Conservation (phyloP, 306 rosid genomes). For the Rosa persica region DNA sequence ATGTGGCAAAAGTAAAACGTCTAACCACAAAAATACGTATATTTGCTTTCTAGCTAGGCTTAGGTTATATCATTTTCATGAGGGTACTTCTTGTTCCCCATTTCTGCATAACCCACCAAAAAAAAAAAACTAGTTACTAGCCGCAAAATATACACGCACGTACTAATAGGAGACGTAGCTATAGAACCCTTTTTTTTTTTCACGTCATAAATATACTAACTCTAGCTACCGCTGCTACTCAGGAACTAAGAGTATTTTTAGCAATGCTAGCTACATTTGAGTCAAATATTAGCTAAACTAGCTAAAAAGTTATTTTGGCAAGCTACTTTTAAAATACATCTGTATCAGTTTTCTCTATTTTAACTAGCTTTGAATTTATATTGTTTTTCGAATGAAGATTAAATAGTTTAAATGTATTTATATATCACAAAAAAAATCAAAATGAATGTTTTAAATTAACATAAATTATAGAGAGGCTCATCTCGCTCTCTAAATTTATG, state of each 20-base stretch:
- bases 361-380: no score
- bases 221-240: background rate
- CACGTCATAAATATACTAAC: background rate
- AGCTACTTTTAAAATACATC: no score
- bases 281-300: no score
- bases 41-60: background rate
- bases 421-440: no score
- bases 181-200: background rate
- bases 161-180: background rate
- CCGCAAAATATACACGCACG: background rate
- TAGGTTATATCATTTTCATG: background rate
- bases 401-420: no score
- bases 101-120: background rate
- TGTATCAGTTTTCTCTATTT: no score
- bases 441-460: no score
- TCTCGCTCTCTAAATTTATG: no score
- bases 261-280: no score
- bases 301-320: no score
- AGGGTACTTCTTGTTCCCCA: background rate
- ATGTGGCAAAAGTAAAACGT: slow-evolving; percentile 3
- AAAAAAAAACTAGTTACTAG: background rate
- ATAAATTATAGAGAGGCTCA: no score
- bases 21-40: slow-evolving; percentile 3
- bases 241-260: background rate
- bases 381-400: no score